These are phyloP conservation scores for Populus tomentosa DNA, from an alignment of 441 rosid genomes.

Conservation along the genomic window DNA sequence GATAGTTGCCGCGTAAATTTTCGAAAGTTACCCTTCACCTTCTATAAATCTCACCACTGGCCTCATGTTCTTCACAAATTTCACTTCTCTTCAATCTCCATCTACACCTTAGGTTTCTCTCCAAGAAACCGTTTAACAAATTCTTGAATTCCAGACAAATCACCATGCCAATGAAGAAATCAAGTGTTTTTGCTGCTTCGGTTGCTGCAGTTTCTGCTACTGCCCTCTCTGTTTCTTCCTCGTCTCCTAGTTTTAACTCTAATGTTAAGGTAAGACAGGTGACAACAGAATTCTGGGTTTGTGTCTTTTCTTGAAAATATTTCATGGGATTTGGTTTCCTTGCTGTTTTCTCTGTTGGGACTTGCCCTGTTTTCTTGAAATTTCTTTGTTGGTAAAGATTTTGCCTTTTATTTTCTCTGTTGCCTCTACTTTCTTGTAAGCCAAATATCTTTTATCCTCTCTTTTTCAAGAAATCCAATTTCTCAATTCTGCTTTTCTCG, in stretches of 20 bases:
- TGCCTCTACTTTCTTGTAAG: neutral
- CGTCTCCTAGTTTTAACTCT: conserved; percentile 23
- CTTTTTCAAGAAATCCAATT: neutral
- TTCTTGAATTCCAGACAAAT: neutral
- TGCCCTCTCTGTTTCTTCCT: conserved; percentile 35
- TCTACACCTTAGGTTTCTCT: neutral
- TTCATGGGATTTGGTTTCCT: neutral
- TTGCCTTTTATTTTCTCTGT: neutral
- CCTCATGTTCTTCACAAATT: neutral
- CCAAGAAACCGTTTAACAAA: conserved; percentile 6
- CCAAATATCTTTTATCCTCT: too few relatives aligned
- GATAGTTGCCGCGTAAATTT: conserved; percentile 35
- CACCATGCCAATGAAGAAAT: conserved; percentile 49
- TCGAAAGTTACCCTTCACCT: conserved; percentile 11
- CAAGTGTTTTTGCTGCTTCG: conserved; percentile 58
- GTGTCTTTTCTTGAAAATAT: neutral
- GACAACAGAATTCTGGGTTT: neutral
- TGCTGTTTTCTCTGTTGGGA: neutral
- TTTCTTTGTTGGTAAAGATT: neutral
- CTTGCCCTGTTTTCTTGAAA: neutral
- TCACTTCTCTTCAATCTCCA: neutral
- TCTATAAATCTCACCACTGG: conserved; percentile 20
- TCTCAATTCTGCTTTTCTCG: neutral
- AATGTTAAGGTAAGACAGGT: conserved; percentile 37
- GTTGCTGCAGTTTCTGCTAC: conserved; percentile 61